Conservation (phyloP, 257 asterid species). For the Capsicum baccatum region DNA sequence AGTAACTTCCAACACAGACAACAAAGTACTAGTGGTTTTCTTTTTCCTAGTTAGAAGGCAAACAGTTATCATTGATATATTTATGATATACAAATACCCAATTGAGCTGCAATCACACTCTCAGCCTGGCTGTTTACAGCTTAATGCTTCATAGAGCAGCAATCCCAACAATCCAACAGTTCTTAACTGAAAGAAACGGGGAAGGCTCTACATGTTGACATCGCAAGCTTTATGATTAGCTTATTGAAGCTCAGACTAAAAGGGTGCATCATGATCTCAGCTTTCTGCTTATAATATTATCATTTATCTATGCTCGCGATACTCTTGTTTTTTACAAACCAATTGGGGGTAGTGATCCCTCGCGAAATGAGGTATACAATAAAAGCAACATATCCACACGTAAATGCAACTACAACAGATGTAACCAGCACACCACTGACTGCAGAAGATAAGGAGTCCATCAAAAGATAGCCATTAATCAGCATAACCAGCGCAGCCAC, state of each 20-base stretch:
- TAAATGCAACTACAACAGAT: constrained; percentile 42
- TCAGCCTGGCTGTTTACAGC: background rate
- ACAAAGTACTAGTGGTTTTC: background rate
- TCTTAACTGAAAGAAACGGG: background rate
- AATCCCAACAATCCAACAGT: background rate
- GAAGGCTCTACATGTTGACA: background rate
- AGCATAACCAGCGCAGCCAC: constrained; percentile 71
- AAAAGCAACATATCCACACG: constrained; percentile 60
- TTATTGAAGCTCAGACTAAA: background rate
- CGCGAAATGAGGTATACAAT: constrained; percentile 63
- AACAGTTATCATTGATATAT: background rate
- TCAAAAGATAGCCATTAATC: constrained; percentile 70
- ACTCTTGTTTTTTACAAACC: constrained; percentile 45
- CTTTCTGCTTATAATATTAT: constrained; percentile 5
- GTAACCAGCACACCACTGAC: constrained; percentile 53
- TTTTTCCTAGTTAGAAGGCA: background rate
- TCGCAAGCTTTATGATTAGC: background rate
- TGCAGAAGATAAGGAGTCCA: constrained; percentile 64
- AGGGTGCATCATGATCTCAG: background rate
- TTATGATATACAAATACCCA: background rate
- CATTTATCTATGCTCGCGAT: constrained; percentile 36
- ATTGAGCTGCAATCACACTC: background rate
- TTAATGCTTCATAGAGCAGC: background rate
- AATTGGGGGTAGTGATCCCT: constrained; percentile 42
- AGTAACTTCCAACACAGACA: background rate